Conservation (phyloP, 1,284 basidiomycete genomes). For the Violaceomyces palustris region DNA sequence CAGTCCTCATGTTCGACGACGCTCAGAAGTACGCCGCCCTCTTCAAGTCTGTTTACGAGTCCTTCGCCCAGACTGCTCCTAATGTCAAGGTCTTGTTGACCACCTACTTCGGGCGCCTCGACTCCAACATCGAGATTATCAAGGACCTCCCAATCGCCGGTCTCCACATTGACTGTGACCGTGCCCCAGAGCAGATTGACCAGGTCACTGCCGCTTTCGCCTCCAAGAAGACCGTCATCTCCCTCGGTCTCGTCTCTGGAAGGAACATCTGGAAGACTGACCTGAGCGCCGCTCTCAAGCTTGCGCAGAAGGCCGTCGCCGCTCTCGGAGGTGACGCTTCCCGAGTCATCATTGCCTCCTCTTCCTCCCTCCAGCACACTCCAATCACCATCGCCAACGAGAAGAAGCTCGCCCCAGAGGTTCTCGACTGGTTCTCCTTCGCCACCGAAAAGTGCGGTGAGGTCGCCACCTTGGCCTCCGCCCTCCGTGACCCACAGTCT, state of each 20-base stretch:
- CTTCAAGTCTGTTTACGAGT: slow-evolving; percentile 75
- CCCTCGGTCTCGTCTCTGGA: slow-evolving; percentile 93
- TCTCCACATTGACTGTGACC: slow-evolving; percentile 94
- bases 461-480: slow-evolving; percentile 73
- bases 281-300: slow-evolving; percentile 74
- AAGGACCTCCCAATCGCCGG: slow-evolving; percentile 88
- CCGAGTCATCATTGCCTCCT: slow-evolving; percentile 88
- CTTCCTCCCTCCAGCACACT: slow-evolving; percentile 96
- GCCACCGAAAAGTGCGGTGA: slow-evolving; percentile 93
- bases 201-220: slow-evolving; percentile 70
- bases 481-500: slow-evolving; percentile 37
- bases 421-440: slow-evolving; percentile 98
- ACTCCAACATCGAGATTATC: slow-evolving; percentile 81
- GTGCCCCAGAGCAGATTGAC: slow-evolving; percentile 79
- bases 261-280: slow-evolving; percentile 99
- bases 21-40: slow-evolving; percentile 75
- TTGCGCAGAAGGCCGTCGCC: slow-evolving; percentile 70
- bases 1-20: slow-evolving; percentile 85
- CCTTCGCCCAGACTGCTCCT: slow-evolving; percentile 69
- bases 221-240: slow-evolving; percentile 65
- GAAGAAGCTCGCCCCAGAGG: slow-evolving; percentile 81
- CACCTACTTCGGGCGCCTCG: slow-evolving; percentile 91
- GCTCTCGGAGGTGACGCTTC: slow-evolving; percentile 40
- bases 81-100: slow-evolving; percentile 83
- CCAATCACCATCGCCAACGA: slow-evolving; percentile 92